Conservation (phyloP, 768 basidiomycete genomes). For the Suillus paluster region DNA sequence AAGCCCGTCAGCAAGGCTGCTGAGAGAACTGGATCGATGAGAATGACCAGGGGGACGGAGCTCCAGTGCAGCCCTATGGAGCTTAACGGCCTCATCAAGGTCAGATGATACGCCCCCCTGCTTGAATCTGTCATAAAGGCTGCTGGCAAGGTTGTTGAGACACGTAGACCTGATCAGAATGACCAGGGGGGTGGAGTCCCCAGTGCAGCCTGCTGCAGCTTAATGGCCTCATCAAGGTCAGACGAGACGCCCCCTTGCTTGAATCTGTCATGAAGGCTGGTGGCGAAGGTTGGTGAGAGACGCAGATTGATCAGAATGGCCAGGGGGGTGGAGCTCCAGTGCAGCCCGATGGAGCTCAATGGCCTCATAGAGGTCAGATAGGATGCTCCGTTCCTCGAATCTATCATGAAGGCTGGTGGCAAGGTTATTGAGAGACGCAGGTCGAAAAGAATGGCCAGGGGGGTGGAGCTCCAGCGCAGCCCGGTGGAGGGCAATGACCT, state of each 20-base stretch:
- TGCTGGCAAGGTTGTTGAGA: conserved; percentile 19
- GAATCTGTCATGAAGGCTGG: not conserved
- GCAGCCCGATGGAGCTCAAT: conserved; percentile 10
- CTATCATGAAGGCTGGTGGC: conserved; percentile 9
- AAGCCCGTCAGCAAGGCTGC: conserved; percentile 16
- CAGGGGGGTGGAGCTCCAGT: not conserved
- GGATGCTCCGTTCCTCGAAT: conserved; percentile 10
- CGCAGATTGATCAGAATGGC: not conserved
- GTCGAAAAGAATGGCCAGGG: conserved; percentile 16
- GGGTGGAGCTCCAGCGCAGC: conserved; percentile 11
- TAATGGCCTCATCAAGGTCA: conserved; percentile 5
- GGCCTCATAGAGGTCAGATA: conserved; percentile 19
- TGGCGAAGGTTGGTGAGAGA: conserved; percentile 18
- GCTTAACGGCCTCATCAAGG: conserved; percentile 10
- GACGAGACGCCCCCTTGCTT: not conserved
- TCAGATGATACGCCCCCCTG: conserved; percentile 13
- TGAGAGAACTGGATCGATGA: conserved; percentile 1
- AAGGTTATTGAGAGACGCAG: conserved; percentile 5
- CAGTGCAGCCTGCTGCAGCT: not conserved
- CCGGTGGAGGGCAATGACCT: conserved; percentile 12
- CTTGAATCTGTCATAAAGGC: conserved; percentile 14
- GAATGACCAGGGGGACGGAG: not conserved
- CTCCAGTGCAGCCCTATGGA: conserved; percentile 1
- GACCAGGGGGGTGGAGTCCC: not conserved
- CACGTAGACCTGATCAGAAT: not conserved